Conservation (phyloP, 768 basidiomycete species). For the Russula ochroleuca region DNA sequence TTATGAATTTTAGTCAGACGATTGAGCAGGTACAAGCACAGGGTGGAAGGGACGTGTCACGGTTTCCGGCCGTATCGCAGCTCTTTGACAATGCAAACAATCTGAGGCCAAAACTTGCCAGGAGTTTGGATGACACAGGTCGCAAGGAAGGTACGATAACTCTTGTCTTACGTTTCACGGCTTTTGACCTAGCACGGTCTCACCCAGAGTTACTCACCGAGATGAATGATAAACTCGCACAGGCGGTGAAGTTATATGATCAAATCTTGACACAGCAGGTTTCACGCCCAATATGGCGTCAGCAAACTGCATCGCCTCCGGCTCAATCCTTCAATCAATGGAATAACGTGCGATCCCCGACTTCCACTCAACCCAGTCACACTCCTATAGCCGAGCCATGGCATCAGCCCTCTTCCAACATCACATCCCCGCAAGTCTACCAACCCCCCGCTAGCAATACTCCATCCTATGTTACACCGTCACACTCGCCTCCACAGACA, state of each 20-base stretch:
- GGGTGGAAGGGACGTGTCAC: constrained; percentile 70
- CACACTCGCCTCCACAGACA: constrained; percentile 17
- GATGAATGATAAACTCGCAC: constrained; percentile 91
- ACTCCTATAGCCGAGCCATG: neutral
- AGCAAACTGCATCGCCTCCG: constrained; percentile 9
- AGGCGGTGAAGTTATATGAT: constrained; percentile 91
- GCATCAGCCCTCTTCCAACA: constrained; percentile 16
- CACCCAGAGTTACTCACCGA: constrained; percentile 77
- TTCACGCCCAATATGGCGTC: constrained; percentile 52
- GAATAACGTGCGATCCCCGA: constrained; percentile 6
- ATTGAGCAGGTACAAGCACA: constrained; percentile 78
- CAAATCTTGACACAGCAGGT: constrained; percentile 81
- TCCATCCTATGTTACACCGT: neutral
- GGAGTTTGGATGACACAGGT: constrained; percentile 79
- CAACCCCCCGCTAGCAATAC: neutral
- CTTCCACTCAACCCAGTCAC: neutral
- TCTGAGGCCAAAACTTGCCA: constrained; percentile 73
- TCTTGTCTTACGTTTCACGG: neutral
- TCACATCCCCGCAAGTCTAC: constrained; percentile 15
- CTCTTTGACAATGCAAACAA: constrained; percentile 79
- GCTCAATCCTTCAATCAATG: constrained; percentile 19
- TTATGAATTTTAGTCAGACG: constrained; percentile 87
- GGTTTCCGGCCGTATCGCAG: constrained; percentile 81
- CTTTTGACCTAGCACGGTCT: constrained; percentile 8
- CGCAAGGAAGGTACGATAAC: constrained; percentile 71